Evolutionary conservation across 2,329 filamentous ascomycete genomes (phyloP).

Genomic region (Beauveria sp.): DNA sequence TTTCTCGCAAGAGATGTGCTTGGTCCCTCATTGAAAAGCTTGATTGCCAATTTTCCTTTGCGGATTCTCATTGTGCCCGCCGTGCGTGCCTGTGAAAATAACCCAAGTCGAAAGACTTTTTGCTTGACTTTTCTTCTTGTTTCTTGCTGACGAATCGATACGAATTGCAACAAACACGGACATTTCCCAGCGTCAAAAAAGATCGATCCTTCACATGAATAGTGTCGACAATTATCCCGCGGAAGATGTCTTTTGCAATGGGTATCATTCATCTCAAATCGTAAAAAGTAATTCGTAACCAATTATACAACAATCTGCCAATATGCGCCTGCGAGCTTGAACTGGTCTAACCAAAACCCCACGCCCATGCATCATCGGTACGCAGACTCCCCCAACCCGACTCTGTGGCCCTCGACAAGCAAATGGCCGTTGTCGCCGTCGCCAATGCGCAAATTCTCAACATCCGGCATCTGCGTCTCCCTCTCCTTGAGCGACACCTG

Average conservation of each 20-base stretch:
- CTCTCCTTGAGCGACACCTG: slow-evolving; percentile 48
- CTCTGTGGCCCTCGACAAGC: slow-evolving; percentile 44
- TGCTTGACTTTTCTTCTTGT: neutral
- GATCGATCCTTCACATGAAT: neutral
- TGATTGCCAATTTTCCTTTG: slow-evolving; percentile 67
- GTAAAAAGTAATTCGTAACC: neutral
- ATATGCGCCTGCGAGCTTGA: too few relatives aligned
- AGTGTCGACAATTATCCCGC: neutral
- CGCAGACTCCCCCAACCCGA: slow-evolving; percentile 23
- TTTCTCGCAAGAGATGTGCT: slow-evolving; percentile 46
- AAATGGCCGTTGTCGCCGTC: slow-evolving; percentile 31
- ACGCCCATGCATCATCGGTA: neutral
- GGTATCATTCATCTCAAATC: slow-evolving; percentile 10
- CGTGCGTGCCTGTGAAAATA: slow-evolving; percentile 19
- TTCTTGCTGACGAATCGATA: neutral
- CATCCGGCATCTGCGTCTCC: slow-evolving; percentile 27
- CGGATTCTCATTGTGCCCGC: slow-evolving; percentile 16
- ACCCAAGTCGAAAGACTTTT: neutral
- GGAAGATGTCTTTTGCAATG: neutral
- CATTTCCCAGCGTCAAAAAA: neutral
- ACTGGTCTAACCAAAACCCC: neutral
- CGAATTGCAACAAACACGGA: neutral
- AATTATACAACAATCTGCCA: neutral
- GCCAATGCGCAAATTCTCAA: slow-evolving; percentile 1
- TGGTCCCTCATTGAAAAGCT: slow-evolving; percentile 39